Evolutionary conservation across 176 grass and related monocot genomes (phyloP).

Genomic region (Rhynchospora pubera): DNA sequence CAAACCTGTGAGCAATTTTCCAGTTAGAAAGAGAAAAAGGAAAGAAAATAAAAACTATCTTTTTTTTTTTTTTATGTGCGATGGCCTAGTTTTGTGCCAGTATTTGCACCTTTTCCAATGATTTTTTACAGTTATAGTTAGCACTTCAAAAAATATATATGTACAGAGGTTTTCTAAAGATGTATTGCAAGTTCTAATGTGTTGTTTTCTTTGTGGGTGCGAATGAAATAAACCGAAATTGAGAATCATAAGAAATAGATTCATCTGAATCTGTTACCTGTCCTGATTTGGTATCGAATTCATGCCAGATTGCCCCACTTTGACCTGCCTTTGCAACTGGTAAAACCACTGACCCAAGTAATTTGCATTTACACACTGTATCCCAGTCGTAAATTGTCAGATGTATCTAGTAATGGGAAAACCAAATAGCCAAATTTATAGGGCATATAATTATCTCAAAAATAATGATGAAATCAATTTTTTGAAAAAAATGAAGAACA

Average conservation of each 20-base stretch:
- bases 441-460: background rate
- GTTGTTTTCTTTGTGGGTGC: background rate
- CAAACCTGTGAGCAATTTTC: slow-evolving; percentile 68
- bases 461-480: no score
- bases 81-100: background rate
- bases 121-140: background rate
- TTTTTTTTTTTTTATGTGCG: background rate
- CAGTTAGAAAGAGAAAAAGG: background rate
- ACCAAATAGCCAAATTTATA: slow-evolving; percentile 8
- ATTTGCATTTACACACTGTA: slow-evolving; percentile 64
- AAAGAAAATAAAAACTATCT: background rate
- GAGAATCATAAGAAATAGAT: background rate
- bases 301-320: slow-evolving; percentile 63
- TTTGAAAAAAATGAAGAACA: no score
- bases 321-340: slow-evolving; percentile 49
- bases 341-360: slow-evolving; percentile 67
- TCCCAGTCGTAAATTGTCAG: slow-evolving; percentile 94
- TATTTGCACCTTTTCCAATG: background rate
- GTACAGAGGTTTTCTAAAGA: background rate
- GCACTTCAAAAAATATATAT: background rate
- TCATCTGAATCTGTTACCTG: slow-evolving; percentile 31
- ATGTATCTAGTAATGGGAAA: slow-evolving; percentile 18
- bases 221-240: background rate
- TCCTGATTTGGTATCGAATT: slow-evolving; percentile 71
- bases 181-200: background rate